A percentile compares a stretch with the other conserved stretches of the same genome.
These are phyloP conservation scores for Rhizoctonia solani DNA, from an alignment of 1,284 basidiomycete genomes.

Conservation along the genomic window DNA sequence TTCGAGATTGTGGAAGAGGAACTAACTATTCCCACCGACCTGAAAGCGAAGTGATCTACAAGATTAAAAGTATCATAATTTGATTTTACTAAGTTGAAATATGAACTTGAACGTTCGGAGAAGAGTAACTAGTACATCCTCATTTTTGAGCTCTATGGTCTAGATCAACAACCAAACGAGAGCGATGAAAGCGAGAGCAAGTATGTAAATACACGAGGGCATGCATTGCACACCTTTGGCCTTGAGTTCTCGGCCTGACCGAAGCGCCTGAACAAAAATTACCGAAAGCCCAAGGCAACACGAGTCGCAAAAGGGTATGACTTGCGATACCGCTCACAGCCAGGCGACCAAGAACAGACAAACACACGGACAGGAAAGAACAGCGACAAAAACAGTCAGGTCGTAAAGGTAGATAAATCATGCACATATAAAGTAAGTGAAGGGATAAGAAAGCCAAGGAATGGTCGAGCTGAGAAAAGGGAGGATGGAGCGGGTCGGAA, in stretches of 20 bases:
- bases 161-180: conserved; percentile 30
- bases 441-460: too few relatives aligned
- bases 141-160: conserved; percentile 30
- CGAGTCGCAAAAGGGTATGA: not conserved
- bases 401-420: conserved; percentile 1
- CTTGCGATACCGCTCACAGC: not conserved
- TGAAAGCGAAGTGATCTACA: not conserved
- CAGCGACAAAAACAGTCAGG: not conserved
- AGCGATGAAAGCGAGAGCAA: conserved; percentile 12
- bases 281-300: not conserved
- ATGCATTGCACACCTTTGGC: not conserved
- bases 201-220: not conserved
- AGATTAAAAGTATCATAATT: not conserved
- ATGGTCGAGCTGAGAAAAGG: too few relatives aligned
- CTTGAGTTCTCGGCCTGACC: not conserved
- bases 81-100: not conserved
- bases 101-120: not conserved
- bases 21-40: not conserved
- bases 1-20: conserved; percentile 8
- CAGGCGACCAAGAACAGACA: not conserved
- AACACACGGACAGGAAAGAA: not conserved
- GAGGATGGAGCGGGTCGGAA: conserved; percentile 4
- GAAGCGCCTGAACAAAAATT: not conserved
- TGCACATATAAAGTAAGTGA: not conserved
- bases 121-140: not conserved